A percentile compares a stretch with the other conserved stretches of the same genome.
These are phyloP conservation scores for Arthroderma uncinatum DNA, from an alignment of 2,329 filamentous ascomycete species.

Conservation along the genomic window DNA sequence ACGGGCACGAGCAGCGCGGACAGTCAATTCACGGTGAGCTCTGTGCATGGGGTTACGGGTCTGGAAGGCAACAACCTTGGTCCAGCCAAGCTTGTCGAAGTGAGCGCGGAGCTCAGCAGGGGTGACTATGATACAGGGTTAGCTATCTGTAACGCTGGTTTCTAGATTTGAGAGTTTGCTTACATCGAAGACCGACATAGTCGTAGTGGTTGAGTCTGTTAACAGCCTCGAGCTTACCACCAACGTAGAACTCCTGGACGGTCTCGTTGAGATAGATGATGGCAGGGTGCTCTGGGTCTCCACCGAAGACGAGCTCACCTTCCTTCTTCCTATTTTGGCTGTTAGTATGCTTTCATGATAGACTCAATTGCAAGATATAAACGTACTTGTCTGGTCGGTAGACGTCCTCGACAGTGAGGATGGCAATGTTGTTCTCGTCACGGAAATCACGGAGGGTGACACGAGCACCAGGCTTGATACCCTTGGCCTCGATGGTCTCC, in stretches of 20 bases:
- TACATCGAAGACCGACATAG: conserved; percentile 90
- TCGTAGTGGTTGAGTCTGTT: conserved; percentile 97
- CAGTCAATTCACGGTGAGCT: conserved; percentile 93
- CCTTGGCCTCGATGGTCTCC: conserved; percentile 60
- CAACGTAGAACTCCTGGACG: conserved; percentile 80
- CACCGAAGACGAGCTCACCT: conserved; percentile 88
- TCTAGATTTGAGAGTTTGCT: conserved; percentile 25
- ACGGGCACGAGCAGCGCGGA: conserved; percentile 86
- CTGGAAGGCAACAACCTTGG: conserved; percentile 96
- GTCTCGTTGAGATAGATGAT: conserved; percentile 78
- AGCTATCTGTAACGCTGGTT: not conserved
- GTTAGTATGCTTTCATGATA: not conserved
- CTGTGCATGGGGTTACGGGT: conserved; percentile 98
- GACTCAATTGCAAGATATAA: conserved; percentile 10
- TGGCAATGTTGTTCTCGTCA: conserved; percentile 91
- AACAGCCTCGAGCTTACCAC: conserved; percentile 90
- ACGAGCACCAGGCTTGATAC: conserved; percentile 67
- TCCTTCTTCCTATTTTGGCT: conserved; percentile 57
- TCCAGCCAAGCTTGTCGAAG: conserved; percentile 99
- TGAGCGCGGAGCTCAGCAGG: conserved; percentile 88
- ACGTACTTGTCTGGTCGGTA: conserved; percentile 89
- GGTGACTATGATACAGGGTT: conserved; percentile 50
- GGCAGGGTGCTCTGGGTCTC: conserved; percentile 81
- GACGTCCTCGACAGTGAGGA: conserved; percentile 88
- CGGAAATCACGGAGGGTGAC: conserved; percentile 88